Percentiles rank a stretch among this genome's conserved stretches.
Evolutionary conservation across 805 yeast genomes (phyloP).

Genomic region (Priceomyces carsonii): DNA sequence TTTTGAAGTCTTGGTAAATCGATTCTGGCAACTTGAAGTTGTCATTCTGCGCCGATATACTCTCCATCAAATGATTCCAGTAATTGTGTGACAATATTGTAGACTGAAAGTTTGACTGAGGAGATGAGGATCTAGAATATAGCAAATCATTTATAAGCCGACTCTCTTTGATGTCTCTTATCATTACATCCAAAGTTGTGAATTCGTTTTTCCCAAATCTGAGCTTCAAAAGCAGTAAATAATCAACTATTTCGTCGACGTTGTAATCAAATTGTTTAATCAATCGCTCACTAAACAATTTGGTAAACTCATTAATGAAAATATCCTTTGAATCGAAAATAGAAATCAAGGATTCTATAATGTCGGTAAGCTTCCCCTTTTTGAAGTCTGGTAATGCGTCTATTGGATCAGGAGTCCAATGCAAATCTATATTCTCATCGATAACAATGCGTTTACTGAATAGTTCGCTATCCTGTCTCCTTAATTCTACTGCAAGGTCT

Average conservation of each 20-base stretch:
- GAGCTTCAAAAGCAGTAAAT: conserved; percentile 55
- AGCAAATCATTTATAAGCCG: conserved; percentile 37
- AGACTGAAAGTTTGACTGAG: conserved; percentile 42
- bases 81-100: conserved; percentile 72
- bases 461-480: conserved; percentile 15
- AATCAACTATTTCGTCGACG: conserved; percentile 37
- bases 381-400: conserved; percentile 88
- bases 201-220: conserved; percentile 70
- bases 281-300: conserved; percentile 58
- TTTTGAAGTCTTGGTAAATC: conserved; percentile 41
- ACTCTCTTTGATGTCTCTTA: conserved; percentile 67
- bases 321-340: conserved; percentile 69
- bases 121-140: conserved; percentile 1
- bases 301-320: conserved; percentile 65
- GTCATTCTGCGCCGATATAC: conserved; percentile 25
- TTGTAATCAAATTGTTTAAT: conserved; percentile 44
- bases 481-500: conserved; percentile 58
- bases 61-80: conserved; percentile 66
- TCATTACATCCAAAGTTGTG: conserved; percentile 79
- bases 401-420: conserved; percentile 85
- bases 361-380: conserved; percentile 59
- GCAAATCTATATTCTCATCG: conserved; percentile 48
- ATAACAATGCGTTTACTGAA: conserved; percentile 9
- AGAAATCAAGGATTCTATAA: conserved; percentile 69
- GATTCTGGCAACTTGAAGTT: conserved; percentile 50